A percentile compares a stretch with the other conserved stretches of the same genome.
phyloP scores from a whole-genome alignment of 2,329 filamentous ascomycete species.

The Trichoderma asperellum region DNA sequence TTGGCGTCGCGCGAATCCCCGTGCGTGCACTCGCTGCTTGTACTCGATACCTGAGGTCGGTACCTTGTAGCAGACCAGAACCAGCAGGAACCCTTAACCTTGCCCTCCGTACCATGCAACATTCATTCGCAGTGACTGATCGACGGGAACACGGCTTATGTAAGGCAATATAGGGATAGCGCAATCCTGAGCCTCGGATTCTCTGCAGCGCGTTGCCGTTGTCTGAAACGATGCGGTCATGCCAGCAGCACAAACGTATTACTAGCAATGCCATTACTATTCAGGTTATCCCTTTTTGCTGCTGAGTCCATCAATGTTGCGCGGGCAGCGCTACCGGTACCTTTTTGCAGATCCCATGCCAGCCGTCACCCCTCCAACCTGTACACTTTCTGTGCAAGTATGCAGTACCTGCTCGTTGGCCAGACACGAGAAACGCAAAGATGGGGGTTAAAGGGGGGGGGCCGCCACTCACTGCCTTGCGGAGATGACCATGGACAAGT shows the following conservation, averaged over 20 bases:
- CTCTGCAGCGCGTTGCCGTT: background rate
- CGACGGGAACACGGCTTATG: background rate
- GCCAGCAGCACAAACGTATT: background rate
- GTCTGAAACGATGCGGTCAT: background rate
- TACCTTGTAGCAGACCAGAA: too few species aligned
- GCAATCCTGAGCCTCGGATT: background rate
- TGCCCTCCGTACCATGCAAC: background rate
- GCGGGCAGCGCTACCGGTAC: background rate
- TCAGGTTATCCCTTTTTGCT: background rate
- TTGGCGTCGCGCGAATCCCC: background rate
- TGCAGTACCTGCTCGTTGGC: background rate
- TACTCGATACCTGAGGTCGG: background rate
- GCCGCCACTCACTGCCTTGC: background rate
- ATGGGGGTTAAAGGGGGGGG: conserved; percentile 1
- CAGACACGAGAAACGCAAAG: conserved; percentile 1
- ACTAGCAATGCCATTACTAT: background rate
- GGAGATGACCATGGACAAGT: background rate
- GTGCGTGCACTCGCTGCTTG: background rate
- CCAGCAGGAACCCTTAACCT: background rate
- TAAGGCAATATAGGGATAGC: background rate
- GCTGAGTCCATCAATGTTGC: background rate
- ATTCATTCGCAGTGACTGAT: too few species aligned
- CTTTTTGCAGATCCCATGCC: background rate
- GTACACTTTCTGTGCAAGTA: background rate
- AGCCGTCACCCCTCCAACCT: conserved; percentile 18